phyloP scores from a whole-genome alignment of 2,329 filamentous ascomycete species.

The Seiridium unicorne region DNA sequence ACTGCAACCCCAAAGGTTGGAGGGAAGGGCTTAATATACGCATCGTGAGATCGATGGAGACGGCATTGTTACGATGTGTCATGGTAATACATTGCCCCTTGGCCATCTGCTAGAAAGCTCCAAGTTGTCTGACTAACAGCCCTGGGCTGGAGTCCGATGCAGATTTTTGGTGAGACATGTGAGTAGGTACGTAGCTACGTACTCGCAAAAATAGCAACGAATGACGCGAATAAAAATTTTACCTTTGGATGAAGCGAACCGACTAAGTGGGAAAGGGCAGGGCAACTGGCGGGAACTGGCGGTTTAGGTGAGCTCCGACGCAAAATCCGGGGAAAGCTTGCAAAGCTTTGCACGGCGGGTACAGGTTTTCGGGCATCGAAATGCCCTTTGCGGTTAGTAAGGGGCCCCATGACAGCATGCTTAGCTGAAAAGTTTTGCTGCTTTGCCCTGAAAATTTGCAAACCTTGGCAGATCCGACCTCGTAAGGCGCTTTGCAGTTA shows the following conservation, averaged over 20 bases:
- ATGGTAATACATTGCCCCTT: constrained; percentile 3
- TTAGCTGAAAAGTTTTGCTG: not conserved
- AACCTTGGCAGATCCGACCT: constrained; percentile 10
- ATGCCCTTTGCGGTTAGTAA: not conserved
- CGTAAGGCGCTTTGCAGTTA: constrained; percentile 13
- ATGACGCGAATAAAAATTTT: not conserved
- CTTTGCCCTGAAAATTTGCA: constrained; percentile 5
- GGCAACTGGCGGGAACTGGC: not conserved
- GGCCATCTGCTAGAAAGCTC: not conserved
- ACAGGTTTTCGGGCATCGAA: not conserved
- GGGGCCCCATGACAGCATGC: not conserved
- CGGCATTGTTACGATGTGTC: constrained; percentile 5
- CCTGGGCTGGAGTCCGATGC: not conserved
- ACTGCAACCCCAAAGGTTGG: not conserved
- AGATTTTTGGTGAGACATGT: not conserved
- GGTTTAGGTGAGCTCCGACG: not conserved
- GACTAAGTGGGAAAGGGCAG: not conserved
- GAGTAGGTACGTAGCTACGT: constrained; percentile 7
- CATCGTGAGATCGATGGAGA: constrained; percentile 5
- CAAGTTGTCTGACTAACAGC: not conserved
- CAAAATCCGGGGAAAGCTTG: not conserved
- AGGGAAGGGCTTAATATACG: constrained; percentile 8
- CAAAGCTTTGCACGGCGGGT: not conserved
- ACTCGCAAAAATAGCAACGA: not conserved
- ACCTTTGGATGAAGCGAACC: not conserved